phyloP scores from a whole-genome alignment of 1,284 basidiomycete genomes.

The Papiliotrema flavescens region DNA sequence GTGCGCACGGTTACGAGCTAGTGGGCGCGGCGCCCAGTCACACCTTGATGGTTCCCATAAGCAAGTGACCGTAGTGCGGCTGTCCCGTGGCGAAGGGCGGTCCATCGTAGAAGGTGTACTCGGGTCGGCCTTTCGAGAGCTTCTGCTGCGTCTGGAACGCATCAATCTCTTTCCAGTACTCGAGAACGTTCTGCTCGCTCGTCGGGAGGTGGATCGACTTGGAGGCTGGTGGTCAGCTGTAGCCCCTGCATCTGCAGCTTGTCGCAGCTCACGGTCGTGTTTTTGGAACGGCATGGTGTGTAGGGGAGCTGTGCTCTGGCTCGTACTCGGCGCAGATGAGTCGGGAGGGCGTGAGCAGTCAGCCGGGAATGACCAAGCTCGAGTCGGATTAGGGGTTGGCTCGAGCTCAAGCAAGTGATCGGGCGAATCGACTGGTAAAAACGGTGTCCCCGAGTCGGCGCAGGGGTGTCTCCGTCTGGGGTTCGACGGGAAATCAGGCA shows the following conservation, averaged over 20 bases:
- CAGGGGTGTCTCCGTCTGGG: too few relatives aligned
- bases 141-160: constrained; percentile 94
- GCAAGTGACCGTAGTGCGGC: constrained; percentile 90
- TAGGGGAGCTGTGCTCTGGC: neutral
- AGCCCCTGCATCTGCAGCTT: neutral
- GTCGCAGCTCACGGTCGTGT: constrained; percentile 62
- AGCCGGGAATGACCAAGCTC: neutral
- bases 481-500: neutral
- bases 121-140: constrained; percentile 80
- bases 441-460: too few relatives aligned
- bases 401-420: too few relatives aligned
- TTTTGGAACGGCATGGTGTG: constrained; percentile 63
- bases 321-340: neutral
- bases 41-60: constrained; percentile 88
- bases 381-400: neutral
- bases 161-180: constrained; percentile 94
- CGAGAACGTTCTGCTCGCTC: constrained; percentile 88
- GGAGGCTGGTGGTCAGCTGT: constrained; percentile 24
- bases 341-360: neutral
- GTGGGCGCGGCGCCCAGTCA: constrained; percentile 1
- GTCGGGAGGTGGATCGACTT: constrained; percentile 77
- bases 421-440: neutral
- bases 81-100: constrained; percentile 97
- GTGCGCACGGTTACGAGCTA: neutral
- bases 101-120: constrained; percentile 95